phyloP scores from a whole-genome alignment of 768 basidiomycete genomes.

The Podaxis carcinomalis region DNA sequence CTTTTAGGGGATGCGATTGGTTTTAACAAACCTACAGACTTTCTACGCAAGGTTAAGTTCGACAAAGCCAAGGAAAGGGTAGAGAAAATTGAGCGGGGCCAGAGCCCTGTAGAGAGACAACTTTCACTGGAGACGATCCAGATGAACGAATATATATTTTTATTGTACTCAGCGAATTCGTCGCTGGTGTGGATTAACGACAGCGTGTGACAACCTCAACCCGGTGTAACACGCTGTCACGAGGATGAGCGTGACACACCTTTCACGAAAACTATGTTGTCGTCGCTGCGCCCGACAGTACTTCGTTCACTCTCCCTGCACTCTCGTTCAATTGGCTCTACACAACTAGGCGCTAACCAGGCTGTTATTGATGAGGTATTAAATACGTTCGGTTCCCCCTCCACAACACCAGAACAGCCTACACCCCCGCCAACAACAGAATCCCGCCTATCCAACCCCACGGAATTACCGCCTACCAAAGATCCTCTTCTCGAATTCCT shows the following conservation, averaged over 20 bases:
- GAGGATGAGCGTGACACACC: background rate
- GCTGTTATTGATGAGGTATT: conserved; percentile 18
- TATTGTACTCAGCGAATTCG: no score
- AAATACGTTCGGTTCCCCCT: conserved; percentile 10
- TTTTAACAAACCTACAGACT: no score
- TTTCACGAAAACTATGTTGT: conserved; percentile 14
- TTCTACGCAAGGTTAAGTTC: no score
- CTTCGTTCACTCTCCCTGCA: conserved; percentile 15
- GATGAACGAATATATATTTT: no score
- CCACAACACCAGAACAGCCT: conserved; percentile 6
- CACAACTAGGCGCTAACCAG: conserved; percentile 13
- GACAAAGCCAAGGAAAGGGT: no score
- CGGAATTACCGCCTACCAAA: conserved; percentile 66
- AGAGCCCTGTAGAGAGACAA: no score
- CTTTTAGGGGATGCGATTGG: no score
- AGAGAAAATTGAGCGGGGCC: no score
- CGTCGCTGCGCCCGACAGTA: conserved; percentile 17
- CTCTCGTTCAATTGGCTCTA: conserved; percentile 9
- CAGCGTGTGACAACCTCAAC: no score
- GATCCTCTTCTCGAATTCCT: conserved; percentile 74
- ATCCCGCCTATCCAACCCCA: conserved; percentile 17
- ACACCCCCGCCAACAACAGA: background rate
- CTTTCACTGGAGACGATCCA: no score
- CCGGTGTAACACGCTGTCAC: background rate
- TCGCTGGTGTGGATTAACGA: no score